A percentile compares a stretch with the other conserved stretches of the same genome.
These are phyloP conservation scores for Mucuna pruriens DNA, from an alignment of 306 rosid species.

Conservation along the genomic window DNA sequence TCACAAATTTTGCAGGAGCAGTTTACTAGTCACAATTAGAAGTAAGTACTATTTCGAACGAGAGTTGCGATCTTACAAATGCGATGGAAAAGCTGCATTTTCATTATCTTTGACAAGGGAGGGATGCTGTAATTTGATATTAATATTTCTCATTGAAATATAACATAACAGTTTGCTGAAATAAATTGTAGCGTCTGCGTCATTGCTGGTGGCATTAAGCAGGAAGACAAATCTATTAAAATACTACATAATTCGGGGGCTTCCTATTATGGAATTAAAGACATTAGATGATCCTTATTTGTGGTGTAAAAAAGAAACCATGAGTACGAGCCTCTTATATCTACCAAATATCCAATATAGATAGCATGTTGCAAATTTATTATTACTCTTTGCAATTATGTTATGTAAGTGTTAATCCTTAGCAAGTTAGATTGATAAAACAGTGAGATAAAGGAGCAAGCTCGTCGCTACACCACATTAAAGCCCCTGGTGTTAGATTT, in stretches of 20 bases:
- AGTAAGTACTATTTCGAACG: neutral
- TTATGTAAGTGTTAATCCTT: neutral
- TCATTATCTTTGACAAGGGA: neutral
- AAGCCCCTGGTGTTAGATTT: neutral
- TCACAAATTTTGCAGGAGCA: slow-evolving; percentile 19
- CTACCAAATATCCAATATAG: neutral
- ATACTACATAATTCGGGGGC: neutral
- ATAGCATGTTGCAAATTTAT: too few relatives aligned
- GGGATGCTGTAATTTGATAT: neutral
- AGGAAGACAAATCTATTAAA: neutral
- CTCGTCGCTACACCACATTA: neutral
- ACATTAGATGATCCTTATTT: too few relatives aligned
- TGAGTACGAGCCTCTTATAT: neutral
- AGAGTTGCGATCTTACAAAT: neutral
- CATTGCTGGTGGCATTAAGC: neutral
- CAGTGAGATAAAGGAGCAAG: too few relatives aligned
- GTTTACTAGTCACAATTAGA: neutral
- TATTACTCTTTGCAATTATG: neutral
- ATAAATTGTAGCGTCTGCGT: neutral
- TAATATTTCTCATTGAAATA: neutral
- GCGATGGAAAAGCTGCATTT: neutral
- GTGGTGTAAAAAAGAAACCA: neutral
- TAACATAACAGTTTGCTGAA: neutral
- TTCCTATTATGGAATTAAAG: neutral
- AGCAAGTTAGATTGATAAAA: neutral